Base-by-base conservation (phyloP, 106 monocot species). In the Dioscorea alata region DNA sequence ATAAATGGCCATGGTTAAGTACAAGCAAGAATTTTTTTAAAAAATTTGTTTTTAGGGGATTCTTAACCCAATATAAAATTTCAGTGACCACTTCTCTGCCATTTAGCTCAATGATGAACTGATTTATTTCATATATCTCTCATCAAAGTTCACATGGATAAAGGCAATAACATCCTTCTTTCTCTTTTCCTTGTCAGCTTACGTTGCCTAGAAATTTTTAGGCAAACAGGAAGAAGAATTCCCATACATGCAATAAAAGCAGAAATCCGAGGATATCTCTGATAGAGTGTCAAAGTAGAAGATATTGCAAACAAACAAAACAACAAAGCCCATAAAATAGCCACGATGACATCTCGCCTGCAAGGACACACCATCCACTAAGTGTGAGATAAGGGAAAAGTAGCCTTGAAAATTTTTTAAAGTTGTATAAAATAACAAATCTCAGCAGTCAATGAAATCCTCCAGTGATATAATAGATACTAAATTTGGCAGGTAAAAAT, bases 101-200 rank as follows among this genome's bases (percentile, higher is more conserved):
- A 21, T 62, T 1, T 14, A 54, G 54, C 54, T 19, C 15, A 54
- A 14, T 54, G 8, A 54, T 54, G 6, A 54, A 19, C 4, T 54
- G 5, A 54, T 8, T 8, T 18, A 54, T 16, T 42, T 42, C 42
- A 42, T 42, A 6, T 0, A 6, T 54, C 54, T 54, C 18, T 54
- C 12, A 16, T 54, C 19, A 54, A 18, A 20, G 22, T 56, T 59
- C 80, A 88, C 84, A 88, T 79, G 24, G 88, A 88, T 49, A 88
- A 70, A 68, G 88, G 88, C 73, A 88, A 73, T 57, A 84, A 63
- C 57, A 88, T 50, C 73, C 84, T 84, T 73, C 84, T 75, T 60
- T 88, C 88, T 56, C 81, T 81, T 84, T 81, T 88, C 73, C 73
- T 88, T 52, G 80, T 72, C 4, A 79, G 54, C 54, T 75, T 75